These are phyloP conservation scores for Xylaria bambusicola DNA, from an alignment of 495 filamentous ascomycete genomes.

Conservation along the genomic window DNA sequence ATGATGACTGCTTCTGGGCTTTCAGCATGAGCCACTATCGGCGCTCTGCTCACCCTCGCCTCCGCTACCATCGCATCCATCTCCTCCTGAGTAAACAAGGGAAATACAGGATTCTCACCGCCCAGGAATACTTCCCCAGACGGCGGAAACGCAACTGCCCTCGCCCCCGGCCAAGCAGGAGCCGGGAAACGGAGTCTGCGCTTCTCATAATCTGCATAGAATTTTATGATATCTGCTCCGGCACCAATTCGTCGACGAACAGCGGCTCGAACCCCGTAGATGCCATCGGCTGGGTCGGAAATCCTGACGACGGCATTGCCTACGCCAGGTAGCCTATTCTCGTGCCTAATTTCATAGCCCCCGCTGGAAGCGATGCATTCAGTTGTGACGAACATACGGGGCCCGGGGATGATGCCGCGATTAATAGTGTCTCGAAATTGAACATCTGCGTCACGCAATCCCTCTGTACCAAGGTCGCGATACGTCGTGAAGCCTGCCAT, in stretches of 20 bases:
- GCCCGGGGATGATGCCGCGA: conserved; percentile 52
- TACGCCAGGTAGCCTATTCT: conserved; percentile 38
- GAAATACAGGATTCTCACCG: conserved; percentile 44
- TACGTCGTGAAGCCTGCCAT: conserved; percentile 58
- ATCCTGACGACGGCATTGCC: conserved; percentile 39
- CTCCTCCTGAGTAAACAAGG: conserved; percentile 49
- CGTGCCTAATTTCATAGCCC: conserved; percentile 50
- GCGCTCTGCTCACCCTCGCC: conserved; percentile 39
- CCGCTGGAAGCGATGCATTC: conserved; percentile 51
- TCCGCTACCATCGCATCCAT: conserved; percentile 55
- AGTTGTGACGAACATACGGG: conserved; percentile 54
- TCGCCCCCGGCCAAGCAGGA: conserved; percentile 23
- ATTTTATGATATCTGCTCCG: conserved; percentile 56
- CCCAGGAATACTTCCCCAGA: conserved; percentile 27
- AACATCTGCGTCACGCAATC: conserved; percentile 46
- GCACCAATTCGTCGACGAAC: conserved; percentile 51
- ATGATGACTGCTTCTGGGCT: conserved; percentile 45
- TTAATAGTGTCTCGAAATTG: conserved; percentile 49
- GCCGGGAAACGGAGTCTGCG: conserved; percentile 48
- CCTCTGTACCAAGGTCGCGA: conserved; percentile 56
- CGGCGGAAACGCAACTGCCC: conserved; percentile 23
- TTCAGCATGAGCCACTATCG: conserved; percentile 50
- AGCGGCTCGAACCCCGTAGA: conserved; percentile 43
- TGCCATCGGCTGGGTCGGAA: conserved; percentile 48
- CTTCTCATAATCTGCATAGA: conserved; percentile 56